A percentile compares a stretch with the other conserved stretches of the same genome.
phyloP scores from a whole-genome alignment of 768 basidiomycete genomes.

The Phlebiopsis gigantea region DNA sequence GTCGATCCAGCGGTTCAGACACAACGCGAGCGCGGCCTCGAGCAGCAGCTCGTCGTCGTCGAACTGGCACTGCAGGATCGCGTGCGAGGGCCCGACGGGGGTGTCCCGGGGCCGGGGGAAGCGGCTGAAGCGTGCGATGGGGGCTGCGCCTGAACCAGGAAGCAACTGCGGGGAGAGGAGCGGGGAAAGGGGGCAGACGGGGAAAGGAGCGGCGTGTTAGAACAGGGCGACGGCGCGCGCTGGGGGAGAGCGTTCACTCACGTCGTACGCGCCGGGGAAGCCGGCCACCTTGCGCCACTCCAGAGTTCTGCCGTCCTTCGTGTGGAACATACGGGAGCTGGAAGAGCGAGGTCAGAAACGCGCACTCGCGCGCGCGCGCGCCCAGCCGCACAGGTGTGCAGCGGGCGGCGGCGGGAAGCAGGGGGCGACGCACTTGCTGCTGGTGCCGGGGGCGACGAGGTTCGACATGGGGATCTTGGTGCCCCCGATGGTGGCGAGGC shows the following conservation, averaged over 20 bases:
- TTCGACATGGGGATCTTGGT: slow-evolving; percentile 58
- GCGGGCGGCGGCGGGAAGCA: not conserved
- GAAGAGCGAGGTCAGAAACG: slow-evolving; percentile 10
- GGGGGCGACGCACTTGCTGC: slow-evolving; percentile 38
- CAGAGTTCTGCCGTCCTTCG: slow-evolving; percentile 50
- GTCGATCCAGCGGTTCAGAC: slow-evolving; percentile 74
- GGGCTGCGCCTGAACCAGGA: slow-evolving; percentile 12
- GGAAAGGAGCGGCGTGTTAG: too few relatives aligned
- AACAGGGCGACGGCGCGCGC: not conserved
- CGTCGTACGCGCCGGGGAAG: slow-evolving; percentile 54
- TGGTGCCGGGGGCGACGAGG: slow-evolving; percentile 50
- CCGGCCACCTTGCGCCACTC: slow-evolving; percentile 60
- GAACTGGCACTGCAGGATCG: slow-evolving; percentile 59
- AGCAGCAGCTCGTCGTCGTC: slow-evolving; percentile 53
- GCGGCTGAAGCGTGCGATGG: slow-evolving; percentile 56
- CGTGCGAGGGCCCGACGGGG: slow-evolving; percentile 60
- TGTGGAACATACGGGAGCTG: slow-evolving; percentile 58
- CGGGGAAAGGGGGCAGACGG: not conserved
- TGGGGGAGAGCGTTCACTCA: slow-evolving; percentile 28
- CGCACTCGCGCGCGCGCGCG: not conserved
- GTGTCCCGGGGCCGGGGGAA: slow-evolving; percentile 39
- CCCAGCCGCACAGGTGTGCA: not conserved
- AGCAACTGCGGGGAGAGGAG: slow-evolving; percentile 18
- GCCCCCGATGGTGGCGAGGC: slow-evolving; percentile 45
- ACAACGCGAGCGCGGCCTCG: slow-evolving; percentile 59